Percentiles rank a stretch among this genome's conserved stretches.
Evolutionary conservation across 257 asterid species (phyloP).

Genomic region (Asclepias syriaca): DNA sequence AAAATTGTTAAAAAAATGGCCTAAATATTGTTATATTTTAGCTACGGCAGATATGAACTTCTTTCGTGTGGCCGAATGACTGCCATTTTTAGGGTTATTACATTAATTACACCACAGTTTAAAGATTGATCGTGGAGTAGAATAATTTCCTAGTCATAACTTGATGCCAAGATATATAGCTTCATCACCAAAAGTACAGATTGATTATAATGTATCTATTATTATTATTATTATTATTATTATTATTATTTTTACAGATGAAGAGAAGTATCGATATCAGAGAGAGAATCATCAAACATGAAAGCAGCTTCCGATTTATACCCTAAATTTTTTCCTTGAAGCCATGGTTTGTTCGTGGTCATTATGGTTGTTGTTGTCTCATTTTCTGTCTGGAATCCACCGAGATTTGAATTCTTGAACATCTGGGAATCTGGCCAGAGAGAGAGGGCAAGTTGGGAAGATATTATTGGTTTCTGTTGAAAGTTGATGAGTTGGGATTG

Average conservation of each 20-base stretch:
- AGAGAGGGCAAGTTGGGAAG: conserved; percentile 22
- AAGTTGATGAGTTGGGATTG: conserved; percentile 7
- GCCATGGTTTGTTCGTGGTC: conserved; percentile 12
- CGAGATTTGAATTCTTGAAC: conserved; percentile 4
- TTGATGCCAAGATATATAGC: background rate
- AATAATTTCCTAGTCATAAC: background rate
- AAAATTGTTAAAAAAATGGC: no score
- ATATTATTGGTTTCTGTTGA: conserved; percentile 1
- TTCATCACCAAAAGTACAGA: background rate
- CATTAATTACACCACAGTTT: background rate
- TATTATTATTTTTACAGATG: conserved; percentile 22
- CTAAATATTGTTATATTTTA: no score
- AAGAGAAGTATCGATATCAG: conserved; percentile 39
- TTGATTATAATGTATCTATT: background rate
- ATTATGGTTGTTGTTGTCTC: background rate
- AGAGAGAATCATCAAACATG: conserved; percentile 9
- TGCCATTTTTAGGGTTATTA: background rate
- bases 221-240: no score
- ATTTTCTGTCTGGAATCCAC: background rate
- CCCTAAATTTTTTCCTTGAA: conserved; percentile 6
- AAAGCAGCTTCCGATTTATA: background rate
- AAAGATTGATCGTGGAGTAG: background rate
- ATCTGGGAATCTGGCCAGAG: conserved; percentile 17
- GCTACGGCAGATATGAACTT: no score
- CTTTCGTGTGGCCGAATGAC: no score